Evolutionary conservation across 371 early-diverging fungal genomes (phyloP), one percentile per base, ranked within the genome.

Genomic region (Capillidium heterosporum): DNA sequence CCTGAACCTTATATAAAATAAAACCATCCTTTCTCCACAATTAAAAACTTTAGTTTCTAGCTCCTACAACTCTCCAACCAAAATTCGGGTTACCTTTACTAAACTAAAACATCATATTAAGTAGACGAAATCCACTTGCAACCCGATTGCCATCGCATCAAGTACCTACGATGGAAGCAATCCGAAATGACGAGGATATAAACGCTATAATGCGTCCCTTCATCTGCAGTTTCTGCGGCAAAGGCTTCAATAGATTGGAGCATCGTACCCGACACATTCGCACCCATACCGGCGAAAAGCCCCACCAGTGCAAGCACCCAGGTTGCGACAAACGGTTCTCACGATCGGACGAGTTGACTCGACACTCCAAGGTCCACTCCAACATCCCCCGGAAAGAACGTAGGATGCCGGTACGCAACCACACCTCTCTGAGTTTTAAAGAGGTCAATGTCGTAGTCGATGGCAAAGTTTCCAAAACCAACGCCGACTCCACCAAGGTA

Each of bases 271-370:
- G 89, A 48, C 87, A 88, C 61, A 78, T 83, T 57, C 73, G 85
- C 57, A 85, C 83, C 40, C 89, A 88, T 60, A 88, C 87, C 4
- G 87, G 87, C 19, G 89, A 88, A 63, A 82, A 80, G 60, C 89
- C 89, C 10, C 85, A 78, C 59, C 73, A 70, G 57, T 89, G 87
- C 61, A 73, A 74, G 28, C 75, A 75, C 57, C 67, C 74, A 49
- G 75, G 75, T 42, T 87, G 87, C 65, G 73, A 75, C 43, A 86
- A 85, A 64, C 69, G 77, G 17, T 89, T 89, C 67, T 80, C 84
- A 29, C 75, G 87, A 52, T 78, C 78, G 1, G 79, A 81, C 61
- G 79, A 79, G 62, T 60, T 81, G 28, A 78, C 78, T 10, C 71
- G 79, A 35, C 81, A 79, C 62, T 69, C 68, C 59, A 73, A 77